phyloP scores from a whole-genome alignment of 1,284 basidiomycete genomes.

The Golubevia sp. region DNA sequence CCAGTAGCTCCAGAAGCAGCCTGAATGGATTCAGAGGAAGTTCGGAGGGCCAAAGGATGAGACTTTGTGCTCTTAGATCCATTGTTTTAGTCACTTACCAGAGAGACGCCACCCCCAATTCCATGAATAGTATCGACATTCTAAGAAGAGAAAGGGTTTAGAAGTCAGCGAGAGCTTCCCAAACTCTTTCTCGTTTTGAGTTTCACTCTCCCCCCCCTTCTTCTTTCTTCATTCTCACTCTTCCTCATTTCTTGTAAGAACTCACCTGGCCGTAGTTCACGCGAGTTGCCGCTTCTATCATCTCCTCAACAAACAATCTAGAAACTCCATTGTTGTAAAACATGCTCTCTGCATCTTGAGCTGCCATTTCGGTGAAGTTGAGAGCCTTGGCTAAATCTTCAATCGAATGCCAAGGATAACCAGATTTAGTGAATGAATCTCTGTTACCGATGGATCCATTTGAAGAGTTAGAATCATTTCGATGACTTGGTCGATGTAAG shows the following conservation, averaged over 20 bases:
- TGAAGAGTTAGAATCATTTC: too few relatives aligned
- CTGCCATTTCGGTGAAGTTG: slow-evolving; percentile 64
- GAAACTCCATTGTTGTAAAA: slow-evolving; percentile 1
- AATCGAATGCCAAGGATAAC: slow-evolving; percentile 69
- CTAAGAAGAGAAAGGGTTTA: too few relatives aligned
- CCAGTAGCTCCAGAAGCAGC: slow-evolving; percentile 73
- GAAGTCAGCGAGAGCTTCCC: too few relatives aligned
- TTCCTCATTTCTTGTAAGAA: too few relatives aligned
- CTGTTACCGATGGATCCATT: neutral
- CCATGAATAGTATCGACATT: slow-evolving; percentile 78
- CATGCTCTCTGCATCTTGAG: slow-evolving; percentile 12
- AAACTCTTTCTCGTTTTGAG: too few relatives aligned
- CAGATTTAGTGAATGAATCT: slow-evolving; percentile 8
- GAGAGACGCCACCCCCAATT: slow-evolving; percentile 74
- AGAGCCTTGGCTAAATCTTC: slow-evolving; percentile 67
- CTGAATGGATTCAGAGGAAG: slow-evolving; percentile 7
- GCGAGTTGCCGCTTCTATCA: slow-evolving; percentile 80
- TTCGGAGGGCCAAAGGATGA: too few relatives aligned
- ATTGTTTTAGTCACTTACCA: slow-evolving; percentile 61
- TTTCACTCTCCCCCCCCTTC: too few relatives aligned
- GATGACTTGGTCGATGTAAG: slow-evolving; percentile 61
- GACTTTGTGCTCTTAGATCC: too few relatives aligned
- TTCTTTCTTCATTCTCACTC: too few relatives aligned
- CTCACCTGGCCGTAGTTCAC: slow-evolving; percentile 84
- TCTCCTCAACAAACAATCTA: slow-evolving; percentile 70